Evolutionary conservation across 768 basidiomycete genomes (phyloP), one percentile per base, ranked within the genome.

Genomic region (Mycena metata): DNA sequence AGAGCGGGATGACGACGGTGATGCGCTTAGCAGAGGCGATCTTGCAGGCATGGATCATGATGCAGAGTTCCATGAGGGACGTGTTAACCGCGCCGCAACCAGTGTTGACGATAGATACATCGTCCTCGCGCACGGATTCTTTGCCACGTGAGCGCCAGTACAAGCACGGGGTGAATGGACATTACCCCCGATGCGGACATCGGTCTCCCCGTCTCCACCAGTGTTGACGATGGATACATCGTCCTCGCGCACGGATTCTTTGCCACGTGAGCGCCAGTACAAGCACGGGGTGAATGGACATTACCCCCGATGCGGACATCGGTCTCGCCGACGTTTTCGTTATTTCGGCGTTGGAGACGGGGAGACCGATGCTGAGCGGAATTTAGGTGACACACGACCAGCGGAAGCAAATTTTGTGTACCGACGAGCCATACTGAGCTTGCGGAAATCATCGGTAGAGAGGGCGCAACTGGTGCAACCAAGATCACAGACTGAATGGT

Each of bases 181-280:
- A 17, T n/a, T 59, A 71, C 70, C 70, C 8, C 12, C 88, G 77
- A 99, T 95, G 72, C 93, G 92, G 57, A 99, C n/a, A n/a, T n/a
- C n/a, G n/a, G n/a, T n/a, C n/a, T n/a, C 89, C 63, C 90, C 84
- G 23, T 91, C 90, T 74, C 91, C 91, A 17, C 95, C 93, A 43
- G 95, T 95, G 81, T 96, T 98, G 84, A 99, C 91, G 79, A 99
- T 98, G 82, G 99, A 99, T 56, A 99, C 97, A 79, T 99, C 98
- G 79, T 96, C 94, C 82, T 99, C 96, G 69, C 98, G 94, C 42
- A 99, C 97, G 51, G 94, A 96, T 81, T 98, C 96, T 71, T 89
- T 15, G 15, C 33, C 17, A 61, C 12, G 21, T 47, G 45, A 42
- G 36, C 10, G 17, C 9, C 39, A 55, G 35, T 3, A 7, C 15